A percentile compares a stretch with the other conserved stretches of the same genome.
Conservation (phyloP, 2,329 filamentous ascomycete genomes). For the Diaporthe vaccinii region DNA sequence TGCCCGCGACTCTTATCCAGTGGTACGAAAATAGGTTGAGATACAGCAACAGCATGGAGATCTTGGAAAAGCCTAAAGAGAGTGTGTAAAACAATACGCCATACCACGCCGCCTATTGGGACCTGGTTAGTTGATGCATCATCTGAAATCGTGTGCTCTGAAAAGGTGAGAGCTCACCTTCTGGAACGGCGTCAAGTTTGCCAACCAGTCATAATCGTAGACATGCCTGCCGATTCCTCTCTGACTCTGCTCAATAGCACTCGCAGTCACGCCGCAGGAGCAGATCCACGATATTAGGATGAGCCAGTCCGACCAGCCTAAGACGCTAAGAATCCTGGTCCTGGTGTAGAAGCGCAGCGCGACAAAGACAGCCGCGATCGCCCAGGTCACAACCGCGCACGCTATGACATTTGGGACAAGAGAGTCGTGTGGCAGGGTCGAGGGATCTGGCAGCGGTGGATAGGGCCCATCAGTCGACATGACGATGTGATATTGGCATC, state of each 20-base stretch:
- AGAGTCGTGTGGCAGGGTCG: slow-evolving; percentile 23
- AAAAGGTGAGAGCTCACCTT: background rate
- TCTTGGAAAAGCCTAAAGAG: slow-evolving; percentile 47
- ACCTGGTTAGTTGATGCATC: background rate
- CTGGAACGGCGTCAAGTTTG: slow-evolving; percentile 11
- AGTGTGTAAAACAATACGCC: slow-evolving; percentile 47
- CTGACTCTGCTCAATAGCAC: slow-evolving; percentile 44
- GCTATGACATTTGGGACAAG: slow-evolving; percentile 46
- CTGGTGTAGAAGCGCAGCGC: slow-evolving; percentile 56
- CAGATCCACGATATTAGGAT: slow-evolving; percentile 52
- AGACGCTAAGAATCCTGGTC: slow-evolving; percentile 50
- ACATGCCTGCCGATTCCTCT: slow-evolving; percentile 35
- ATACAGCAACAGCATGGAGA: slow-evolving; percentile 49
- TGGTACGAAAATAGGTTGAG: slow-evolving; percentile 48
- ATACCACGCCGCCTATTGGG: slow-evolving; percentile 45
- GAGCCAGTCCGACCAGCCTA: slow-evolving; percentile 54
- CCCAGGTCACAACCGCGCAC: slow-evolving; percentile 46
- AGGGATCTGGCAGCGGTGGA: slow-evolving; percentile 4
- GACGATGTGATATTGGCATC: background rate
- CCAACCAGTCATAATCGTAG: slow-evolving; percentile 34
- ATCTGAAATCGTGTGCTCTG: no score
- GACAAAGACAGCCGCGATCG: slow-evolving; percentile 52
- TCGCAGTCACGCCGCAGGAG: slow-evolving; percentile 45
- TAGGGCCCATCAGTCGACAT: slow-evolving; percentile 24
- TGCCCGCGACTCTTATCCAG: slow-evolving; percentile 49